A percentile compares a stretch with the other conserved stretches of the same genome.
Evolutionary conservation across 2,329 filamentous ascomycete genomes (phyloP).

Genomic region (Canariomyces notabilis): DNA sequence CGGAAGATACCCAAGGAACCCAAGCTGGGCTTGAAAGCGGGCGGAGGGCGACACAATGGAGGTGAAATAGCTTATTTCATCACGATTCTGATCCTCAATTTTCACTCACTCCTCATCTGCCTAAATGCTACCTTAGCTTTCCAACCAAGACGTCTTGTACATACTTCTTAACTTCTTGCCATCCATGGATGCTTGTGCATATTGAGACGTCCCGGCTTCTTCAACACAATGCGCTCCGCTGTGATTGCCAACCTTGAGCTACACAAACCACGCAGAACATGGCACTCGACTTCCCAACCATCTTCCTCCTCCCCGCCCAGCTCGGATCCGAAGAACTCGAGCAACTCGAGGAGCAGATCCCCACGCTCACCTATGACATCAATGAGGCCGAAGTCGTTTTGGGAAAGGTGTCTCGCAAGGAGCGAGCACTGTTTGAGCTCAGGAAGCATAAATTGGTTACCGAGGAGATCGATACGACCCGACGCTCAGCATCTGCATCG

Average conservation of each 20-base stretch:
- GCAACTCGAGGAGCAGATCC: constrained; percentile 59
- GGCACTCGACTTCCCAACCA: constrained; percentile 49
- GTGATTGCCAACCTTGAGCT: neutral
- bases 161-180: no score
- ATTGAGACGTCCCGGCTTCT: neutral
- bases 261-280: constrained; percentile 20
- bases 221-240: neutral
- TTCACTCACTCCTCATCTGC: no score
- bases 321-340: constrained; percentile 59
- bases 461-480: constrained; percentile 37
- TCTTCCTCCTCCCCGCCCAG: constrained; percentile 70
- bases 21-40: no score
- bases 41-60: no score
- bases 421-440: constrained; percentile 73
- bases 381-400: constrained; percentile 69
- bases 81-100: no score
- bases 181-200: neutral
- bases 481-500: constrained; percentile 10
- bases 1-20: no score
- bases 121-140: no score
- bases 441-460: constrained; percentile 59
- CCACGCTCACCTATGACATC: constrained; percentile 64
- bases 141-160: no score
- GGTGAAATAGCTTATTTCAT: no score
- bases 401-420: constrained; percentile 64